Percentiles rank a stretch among this genome's conserved stretches.
These are phyloP conservation scores for Diutina pseudorugosa DNA, from an alignment of 1,139 yeast genomes.

Conservation along the genomic window DNA sequence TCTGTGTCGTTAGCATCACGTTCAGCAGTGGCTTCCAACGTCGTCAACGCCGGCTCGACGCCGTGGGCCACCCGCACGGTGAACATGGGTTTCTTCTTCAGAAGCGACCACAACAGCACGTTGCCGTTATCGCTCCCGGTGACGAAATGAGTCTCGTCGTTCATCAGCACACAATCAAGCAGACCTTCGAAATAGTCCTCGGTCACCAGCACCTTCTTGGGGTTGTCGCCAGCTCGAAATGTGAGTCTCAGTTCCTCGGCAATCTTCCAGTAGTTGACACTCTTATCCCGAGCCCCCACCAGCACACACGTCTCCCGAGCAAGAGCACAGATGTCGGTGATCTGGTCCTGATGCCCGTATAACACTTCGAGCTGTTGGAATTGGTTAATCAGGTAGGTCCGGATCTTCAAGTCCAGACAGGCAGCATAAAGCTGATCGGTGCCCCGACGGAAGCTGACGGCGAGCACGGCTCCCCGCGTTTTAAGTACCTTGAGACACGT, in stretches of 20 bases:
- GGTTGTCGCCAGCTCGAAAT: slow-evolving; percentile 77
- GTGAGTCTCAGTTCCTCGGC: slow-evolving; percentile 90
- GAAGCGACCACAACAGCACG: slow-evolving; percentile 75
- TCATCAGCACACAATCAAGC: slow-evolving; percentile 81
- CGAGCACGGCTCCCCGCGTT: slow-evolving; percentile 61
- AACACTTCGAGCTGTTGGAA: slow-evolving; percentile 80
- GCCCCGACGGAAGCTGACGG: slow-evolving; percentile 66
- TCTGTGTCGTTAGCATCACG: slow-evolving; percentile 23
- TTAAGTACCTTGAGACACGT: slow-evolving; percentile 67
- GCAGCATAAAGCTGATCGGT: slow-evolving; percentile 85
- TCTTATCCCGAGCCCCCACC: slow-evolving; percentile 89
- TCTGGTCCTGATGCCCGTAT: slow-evolving; percentile 91
- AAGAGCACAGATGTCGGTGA: slow-evolving; percentile 68
- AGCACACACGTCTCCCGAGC: slow-evolving; percentile 87
- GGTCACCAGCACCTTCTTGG: slow-evolving; percentile 19
- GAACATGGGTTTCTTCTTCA: slow-evolving; percentile 78
- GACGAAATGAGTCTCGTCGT: slow-evolving; percentile 84
- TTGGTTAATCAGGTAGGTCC: slow-evolving; percentile 79
- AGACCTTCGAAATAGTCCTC: slow-evolving; percentile 61
- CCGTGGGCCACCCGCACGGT: slow-evolving; percentile 73
- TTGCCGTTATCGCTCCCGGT: slow-evolving; percentile 95
- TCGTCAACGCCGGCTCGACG: slow-evolving; percentile 36
- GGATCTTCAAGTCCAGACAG: slow-evolving; percentile 81
- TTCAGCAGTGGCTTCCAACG: slow-evolving; percentile 62
- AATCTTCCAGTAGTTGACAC: slow-evolving; percentile 94